Evolutionary conservation across 1,284 basidiomycete species (phyloP), one percentile per base, ranked within the genome.

Genomic region (Sanghuangporus sanghuang): DNA sequence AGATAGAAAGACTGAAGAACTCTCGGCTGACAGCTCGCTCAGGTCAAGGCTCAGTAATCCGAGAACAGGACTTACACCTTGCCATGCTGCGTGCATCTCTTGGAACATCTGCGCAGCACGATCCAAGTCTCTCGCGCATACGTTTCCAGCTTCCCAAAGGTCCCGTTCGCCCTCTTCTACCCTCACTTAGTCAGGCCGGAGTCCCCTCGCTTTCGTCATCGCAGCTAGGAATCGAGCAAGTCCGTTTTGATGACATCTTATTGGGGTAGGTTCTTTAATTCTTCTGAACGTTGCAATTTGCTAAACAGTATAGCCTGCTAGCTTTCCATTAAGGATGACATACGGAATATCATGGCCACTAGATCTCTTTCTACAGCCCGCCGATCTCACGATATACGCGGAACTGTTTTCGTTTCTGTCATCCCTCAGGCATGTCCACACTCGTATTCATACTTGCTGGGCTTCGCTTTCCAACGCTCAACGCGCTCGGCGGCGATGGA

Each of bases 51-150:
- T 85, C 86, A 11, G 85, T 93, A 80, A 95, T 95, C 68, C 85
- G 88, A 27, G 93, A 94, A 68, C 91, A 94, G 73, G 92, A 95
- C 68, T 78, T 96, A 38, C 90, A 93, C 68, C 85, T 89, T 42
- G 92, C 87, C 11, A 79, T 93, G 53, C 85, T 91, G 54, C 87
- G 90, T 65, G 90, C 93, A 36, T 93, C 90, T 4, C 77, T 95
- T 1, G 92, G 93, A 0, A 95, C 93, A 18, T 85, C 85, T 4
- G 93, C 92, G 8, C 92, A 95, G 68, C 84, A 90, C 55, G 93
- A 95, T 70, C 83, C 85, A 21, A 81, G 83, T 5, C 80, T 96
- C 23, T 79, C 87, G 23, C 81, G 79, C 64, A 78, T 95, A 39
- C 84, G 84, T 14, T 92, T 93, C 72, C 80, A 82, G 48, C 79